A percentile compares a stretch with the other conserved stretches of the same genome.
phyloP scores from a whole-genome alignment of 1,284 basidiomycete species.

The Ganoderma resinaceum region DNA sequence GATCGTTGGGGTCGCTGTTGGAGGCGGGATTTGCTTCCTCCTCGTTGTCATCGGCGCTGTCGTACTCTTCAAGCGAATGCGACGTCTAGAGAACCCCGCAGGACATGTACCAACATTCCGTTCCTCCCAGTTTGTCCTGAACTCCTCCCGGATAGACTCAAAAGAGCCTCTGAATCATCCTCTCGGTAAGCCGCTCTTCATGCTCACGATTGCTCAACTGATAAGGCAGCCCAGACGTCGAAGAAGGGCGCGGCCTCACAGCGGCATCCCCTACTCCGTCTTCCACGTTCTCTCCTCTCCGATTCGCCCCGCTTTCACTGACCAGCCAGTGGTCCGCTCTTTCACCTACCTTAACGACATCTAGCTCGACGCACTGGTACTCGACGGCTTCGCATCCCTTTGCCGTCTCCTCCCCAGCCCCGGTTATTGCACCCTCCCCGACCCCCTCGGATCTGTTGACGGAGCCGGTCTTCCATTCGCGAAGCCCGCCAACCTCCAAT shows the following conservation, averaged over 20 bases:
- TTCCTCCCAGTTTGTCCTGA: conserved; percentile 1
- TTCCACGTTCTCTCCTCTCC: conserved; percentile 1
- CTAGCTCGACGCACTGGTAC: not conserved
- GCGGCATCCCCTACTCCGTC: not conserved
- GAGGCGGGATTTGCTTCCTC: not conserved
- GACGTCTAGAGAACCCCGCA: not conserved
- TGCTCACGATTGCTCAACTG: not conserved
- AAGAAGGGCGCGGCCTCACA: not conserved
- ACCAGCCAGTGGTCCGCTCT: not conserved
- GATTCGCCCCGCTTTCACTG: not conserved
- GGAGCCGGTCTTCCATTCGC: not conserved
- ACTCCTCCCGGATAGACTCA: not conserved
- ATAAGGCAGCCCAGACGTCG: not conserved
- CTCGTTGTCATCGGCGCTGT: not conserved
- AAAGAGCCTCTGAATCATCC: not conserved
- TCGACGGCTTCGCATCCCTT: not conserved
- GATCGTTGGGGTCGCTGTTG: not conserved
- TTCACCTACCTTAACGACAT: not conserved
- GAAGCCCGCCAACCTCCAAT: not conserved
- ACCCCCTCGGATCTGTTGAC: not conserved
- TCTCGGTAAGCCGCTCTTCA: not conserved
- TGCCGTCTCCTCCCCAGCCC: not conserved
- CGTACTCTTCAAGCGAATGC: not conserved
- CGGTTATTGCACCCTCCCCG: not conserved
- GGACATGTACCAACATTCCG: not conserved